Conservation (phyloP, 2,329 filamentous ascomycete species). For the Fusarium penzigii region DNA sequence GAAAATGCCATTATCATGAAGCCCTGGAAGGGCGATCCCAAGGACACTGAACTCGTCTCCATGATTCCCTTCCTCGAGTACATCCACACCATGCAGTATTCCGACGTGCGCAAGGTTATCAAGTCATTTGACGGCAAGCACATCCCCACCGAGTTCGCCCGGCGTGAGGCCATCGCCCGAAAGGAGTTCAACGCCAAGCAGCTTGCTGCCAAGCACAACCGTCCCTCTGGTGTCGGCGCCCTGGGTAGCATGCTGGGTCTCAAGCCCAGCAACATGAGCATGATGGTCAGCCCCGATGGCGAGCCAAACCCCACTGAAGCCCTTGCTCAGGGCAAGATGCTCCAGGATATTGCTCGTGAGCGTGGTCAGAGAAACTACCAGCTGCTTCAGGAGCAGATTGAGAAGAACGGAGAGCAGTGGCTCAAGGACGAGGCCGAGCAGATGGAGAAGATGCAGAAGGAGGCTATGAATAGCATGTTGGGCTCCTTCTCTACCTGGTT, state of each 20-base stretch:
- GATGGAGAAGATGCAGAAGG: constrained; percentile 86
- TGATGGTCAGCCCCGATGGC: constrained; percentile 62
- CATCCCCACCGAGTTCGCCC: constrained; percentile 87
- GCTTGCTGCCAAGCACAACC: constrained; percentile 61
- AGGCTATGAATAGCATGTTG: constrained; percentile 92
- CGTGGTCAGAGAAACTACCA: constrained; percentile 89
- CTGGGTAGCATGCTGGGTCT: constrained; percentile 75
- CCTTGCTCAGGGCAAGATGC: constrained; percentile 91
- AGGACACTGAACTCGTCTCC: constrained; percentile 83
- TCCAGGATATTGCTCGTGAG: constrained; percentile 92
- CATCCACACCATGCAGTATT: constrained; percentile 88
- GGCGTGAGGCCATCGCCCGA: constrained; percentile 81
- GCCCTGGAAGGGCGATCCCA: constrained; percentile 82
- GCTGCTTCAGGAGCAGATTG: constrained; percentile 84
- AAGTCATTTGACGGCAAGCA: constrained; percentile 87
- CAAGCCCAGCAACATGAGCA: constrained; percentile 67
- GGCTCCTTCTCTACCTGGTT: constrained; percentile 57
- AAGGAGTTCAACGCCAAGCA: constrained; percentile 82
- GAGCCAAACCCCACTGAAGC: constrained; percentile 74
- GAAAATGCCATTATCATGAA: constrained; percentile 92
- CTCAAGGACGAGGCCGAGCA: constrained; percentile 88
- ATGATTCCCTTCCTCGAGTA: constrained; percentile 98
- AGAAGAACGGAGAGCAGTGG: constrained; percentile 93
- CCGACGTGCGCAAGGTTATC: constrained; percentile 82
- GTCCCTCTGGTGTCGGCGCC: constrained; percentile 64